Evolutionary conservation across 805 yeast species (phyloP), one percentile per base, ranked within the genome.

Genomic region (Phaffomyces opuntiae): DNA sequence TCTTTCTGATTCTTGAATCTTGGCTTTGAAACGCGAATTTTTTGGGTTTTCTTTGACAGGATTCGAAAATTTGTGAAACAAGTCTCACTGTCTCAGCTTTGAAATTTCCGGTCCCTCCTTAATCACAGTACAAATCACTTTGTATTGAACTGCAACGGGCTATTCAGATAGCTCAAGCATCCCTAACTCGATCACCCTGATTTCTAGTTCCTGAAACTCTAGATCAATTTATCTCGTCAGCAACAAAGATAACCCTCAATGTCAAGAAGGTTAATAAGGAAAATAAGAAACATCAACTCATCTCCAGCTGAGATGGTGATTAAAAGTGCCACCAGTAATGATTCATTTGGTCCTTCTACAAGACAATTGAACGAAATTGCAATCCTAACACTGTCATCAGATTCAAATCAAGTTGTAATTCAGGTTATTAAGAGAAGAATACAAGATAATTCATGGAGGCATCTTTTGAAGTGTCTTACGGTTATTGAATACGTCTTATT

Each of bases 311-410:
- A 68, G 47, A 46, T 63, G 7, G 69, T 57, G 47, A 66, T 70
- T 14, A 67, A 61, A 48, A 62, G 66, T 19, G 78, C 81, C 9
- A 78, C 83, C 24, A 74, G 71, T 51, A 69, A 68, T 47, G 81
- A 78, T 47, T 66, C 71, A 2, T 64, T 70, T 53, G 81, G 84
- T 1, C 83, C 83, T 0, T 74, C 76, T 8, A 75, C 78, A n/a
- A 64, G 72, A 7, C 74, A 79, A 48, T 63, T 80, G 56, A 72
- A 73, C 47, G 78, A 77, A 42, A 61, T 80, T 3, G 69, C 82
- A 1, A 61, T 66, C 3, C 57, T 77, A 21, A 70, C 84, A 0
- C 68, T 65, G 45, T 60, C 68, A 40, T 49, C 66, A n/a, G 14
- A 65, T 63, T 49, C 66, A 72, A 11, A 52, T 75, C 27, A 57